These are phyloP conservation scores for Pseudozyma pruni DNA, from an alignment of 1,284 basidiomycete genomes.

Conservation along the genomic window DNA sequence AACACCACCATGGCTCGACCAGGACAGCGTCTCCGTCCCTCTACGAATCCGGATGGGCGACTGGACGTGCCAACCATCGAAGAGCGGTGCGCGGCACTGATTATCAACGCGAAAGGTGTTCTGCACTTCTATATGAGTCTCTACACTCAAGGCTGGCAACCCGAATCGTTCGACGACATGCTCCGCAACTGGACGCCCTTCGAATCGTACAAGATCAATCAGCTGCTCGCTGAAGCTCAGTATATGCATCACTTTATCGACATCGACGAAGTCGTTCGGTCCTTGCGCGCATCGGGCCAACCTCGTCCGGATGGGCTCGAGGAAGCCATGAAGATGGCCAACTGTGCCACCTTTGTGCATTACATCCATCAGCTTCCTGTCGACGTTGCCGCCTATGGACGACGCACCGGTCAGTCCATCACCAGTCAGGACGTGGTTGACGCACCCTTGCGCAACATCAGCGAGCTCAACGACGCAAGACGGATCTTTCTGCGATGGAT, in stretches of 20 bases:
- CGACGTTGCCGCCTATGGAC: constrained; percentile 21
- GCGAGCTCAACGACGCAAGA: constrained; percentile 54
- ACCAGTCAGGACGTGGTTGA: constrained; percentile 24
- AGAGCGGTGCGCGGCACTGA: constrained; percentile 48
- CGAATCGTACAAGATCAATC: constrained; percentile 53
- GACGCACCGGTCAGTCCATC: constrained; percentile 22
- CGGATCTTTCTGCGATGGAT: constrained; percentile 53
- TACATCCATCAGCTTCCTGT: constrained; percentile 52
- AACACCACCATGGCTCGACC: constrained; percentile 34
- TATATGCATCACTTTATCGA: constrained; percentile 58
- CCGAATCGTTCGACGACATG: constrained; percentile 48
- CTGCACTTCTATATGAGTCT: constrained; percentile 51
- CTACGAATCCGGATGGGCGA: constrained; percentile 31
- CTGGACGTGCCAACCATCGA: constrained; percentile 46
- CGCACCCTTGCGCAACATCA: constrained; percentile 38
- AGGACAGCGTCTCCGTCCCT: constrained; percentile 43
- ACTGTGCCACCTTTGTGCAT: constrained; percentile 58
- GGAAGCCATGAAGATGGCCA: constrained; percentile 55
- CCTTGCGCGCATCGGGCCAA: constrained; percentile 22
- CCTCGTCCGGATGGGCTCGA: constrained; percentile 30
- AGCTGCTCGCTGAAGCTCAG: constrained; percentile 48
- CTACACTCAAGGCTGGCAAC: constrained; percentile 30
- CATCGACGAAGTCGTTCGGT: constrained; percentile 36
- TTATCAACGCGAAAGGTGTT: constrained; percentile 48
- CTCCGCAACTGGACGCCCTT: constrained; percentile 50